Conservation (phyloP, 306 rosid genomes). For the Cicer yamashitae region DNA sequence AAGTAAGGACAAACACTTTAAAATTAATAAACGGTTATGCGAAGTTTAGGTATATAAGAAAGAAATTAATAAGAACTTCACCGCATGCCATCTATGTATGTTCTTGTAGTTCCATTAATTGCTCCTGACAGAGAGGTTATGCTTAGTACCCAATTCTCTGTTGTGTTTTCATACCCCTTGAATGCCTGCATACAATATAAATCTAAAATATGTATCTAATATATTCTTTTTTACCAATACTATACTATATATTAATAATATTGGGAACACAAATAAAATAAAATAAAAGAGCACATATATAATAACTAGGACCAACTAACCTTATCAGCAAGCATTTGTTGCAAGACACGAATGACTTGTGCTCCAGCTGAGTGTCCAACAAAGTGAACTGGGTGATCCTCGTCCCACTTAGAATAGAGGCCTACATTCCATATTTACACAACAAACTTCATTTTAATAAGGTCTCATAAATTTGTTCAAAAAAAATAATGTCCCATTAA, state of each 20-base stretch:
- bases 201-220: constrained; percentile 21
- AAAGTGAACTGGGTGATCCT: constrained; percentile 87
- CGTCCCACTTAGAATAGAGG: constrained; percentile 93
- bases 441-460: neutral
- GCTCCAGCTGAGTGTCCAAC: constrained; percentile 97
- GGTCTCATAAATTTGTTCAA: neutral
- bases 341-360: constrained; percentile 87
- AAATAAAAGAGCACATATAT: neutral
- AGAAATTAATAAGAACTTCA: constrained; percentile 52
- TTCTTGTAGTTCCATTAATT: constrained; percentile 92
- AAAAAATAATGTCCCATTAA: no score
- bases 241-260: no score
- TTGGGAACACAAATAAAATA: neutral
- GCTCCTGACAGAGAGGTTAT: constrained; percentile 86
- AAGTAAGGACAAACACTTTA: no score
- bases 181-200: constrained; percentile 66
- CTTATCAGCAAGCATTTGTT: constrained; percentile 97
- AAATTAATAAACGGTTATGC: no score
- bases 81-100: constrained; percentile 94
- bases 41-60: no score
- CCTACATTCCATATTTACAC: constrained; percentile 55
- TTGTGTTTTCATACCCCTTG: constrained; percentile 69
- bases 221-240: no score
- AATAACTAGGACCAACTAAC: constrained; percentile 45
- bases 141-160: constrained; percentile 87